Evolutionary conservation across 148 eudicot genomes (phyloP), one percentile per base, ranked within the genome.

Genomic region (Spergularia bocconei): DNA sequence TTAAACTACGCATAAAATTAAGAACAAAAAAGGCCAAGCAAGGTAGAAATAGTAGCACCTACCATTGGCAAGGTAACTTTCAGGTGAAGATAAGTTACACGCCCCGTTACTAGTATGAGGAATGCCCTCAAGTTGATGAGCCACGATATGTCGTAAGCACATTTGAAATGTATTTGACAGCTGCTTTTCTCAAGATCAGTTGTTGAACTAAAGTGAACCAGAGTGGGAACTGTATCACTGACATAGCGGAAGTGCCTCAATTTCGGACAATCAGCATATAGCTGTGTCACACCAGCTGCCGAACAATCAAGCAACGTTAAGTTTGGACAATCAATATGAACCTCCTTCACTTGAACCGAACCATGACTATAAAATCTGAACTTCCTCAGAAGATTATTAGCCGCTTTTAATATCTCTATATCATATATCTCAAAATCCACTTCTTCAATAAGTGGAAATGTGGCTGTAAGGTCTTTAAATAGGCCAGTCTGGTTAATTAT

Each of bases 361-460:
- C 48, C 10, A 9, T 0, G 48, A 9, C 23, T 13, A 2, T 13
- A 14, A 23, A n/a, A n/a, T 17, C 41, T 11, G 13, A 58, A 72
- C 50, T 19, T 58, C 75, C 65, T 58, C 8, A 72, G 62, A 72
- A 19, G 52, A 20, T 39, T 13, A 41, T 44, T 72, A 48, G 67
- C 56, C 3, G 68, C 67, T 73, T 44, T 73, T 11, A 73, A 13
- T 53, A 44, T 14, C 61, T 73, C 58, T 60, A 16, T 16, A 73
- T 19, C 53, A 5, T 4, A 4, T 1, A 61, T 17, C 4, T 47
- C 2, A 9, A 73, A 47, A 5, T 21, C 23, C 23, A 6, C 25
- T 25, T 62, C 21, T 52, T 73, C 76, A 47, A 48, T n/a, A 44
- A 73, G 76, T 50, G 59, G 76, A 73, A 73, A 73, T 21, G 41